phyloP scores from a whole-genome alignment of 495 filamentous ascomycete genomes.

The Podospora appendiculata region DNA sequence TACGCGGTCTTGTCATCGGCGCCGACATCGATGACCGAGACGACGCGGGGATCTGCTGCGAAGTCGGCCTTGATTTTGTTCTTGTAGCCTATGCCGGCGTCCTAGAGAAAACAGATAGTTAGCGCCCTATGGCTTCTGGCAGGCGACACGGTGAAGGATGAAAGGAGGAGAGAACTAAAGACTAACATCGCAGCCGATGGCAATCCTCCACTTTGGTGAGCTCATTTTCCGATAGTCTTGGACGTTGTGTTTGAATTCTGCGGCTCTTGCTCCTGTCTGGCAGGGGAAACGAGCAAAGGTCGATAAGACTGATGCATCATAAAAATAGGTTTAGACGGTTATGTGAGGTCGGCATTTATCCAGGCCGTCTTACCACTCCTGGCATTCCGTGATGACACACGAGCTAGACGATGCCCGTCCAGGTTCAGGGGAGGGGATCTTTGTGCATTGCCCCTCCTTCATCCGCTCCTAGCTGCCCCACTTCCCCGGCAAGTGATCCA shows the following conservation, averaged over 20 bases:
- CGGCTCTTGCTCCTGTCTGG: neutral
- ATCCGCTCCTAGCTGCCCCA: constrained; percentile 5
- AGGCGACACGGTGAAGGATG: no score
- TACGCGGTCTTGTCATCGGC: constrained; percentile 73
- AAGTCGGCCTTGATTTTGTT: constrained; percentile 69
- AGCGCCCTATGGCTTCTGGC: neutral
- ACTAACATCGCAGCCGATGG: constrained; percentile 40
- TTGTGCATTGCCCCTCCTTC: constrained; percentile 18
- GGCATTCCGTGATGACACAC: constrained; percentile 13
- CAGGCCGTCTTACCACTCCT: constrained; percentile 21
- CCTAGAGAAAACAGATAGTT: constrained; percentile 29
- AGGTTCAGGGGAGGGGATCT: constrained; percentile 7
- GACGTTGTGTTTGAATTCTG: constrained; percentile 1
- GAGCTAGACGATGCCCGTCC: constrained; percentile 5
- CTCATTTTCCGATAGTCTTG: constrained; percentile 15
- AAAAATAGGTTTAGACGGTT: constrained; percentile 6
- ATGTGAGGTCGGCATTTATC: constrained; percentile 19
- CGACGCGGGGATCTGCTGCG: constrained; percentile 57
- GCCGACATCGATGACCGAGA: constrained; percentile 61
- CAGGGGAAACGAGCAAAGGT: neutral
- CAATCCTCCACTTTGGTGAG: constrained; percentile 38
- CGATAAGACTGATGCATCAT: constrained; percentile 8
- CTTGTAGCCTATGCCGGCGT: constrained; percentile 74
- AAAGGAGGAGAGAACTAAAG: constrained; percentile 2
- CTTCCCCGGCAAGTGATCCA: constrained; percentile 16